Evolutionary conservation across 495 filamentous ascomycete genomes (phyloP).

Genomic region (Lepidopterella palustris): DNA sequence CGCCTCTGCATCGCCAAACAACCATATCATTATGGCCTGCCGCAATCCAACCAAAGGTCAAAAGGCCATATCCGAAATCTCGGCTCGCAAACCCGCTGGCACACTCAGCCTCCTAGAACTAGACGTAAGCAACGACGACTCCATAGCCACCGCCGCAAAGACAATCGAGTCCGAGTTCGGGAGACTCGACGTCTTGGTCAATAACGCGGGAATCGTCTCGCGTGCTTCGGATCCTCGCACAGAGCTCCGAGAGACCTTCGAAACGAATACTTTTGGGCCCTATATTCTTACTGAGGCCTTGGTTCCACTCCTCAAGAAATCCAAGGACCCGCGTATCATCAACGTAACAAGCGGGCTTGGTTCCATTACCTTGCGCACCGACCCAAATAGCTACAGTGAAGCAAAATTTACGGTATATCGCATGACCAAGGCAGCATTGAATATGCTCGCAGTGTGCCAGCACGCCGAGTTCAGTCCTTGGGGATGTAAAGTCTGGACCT

Average conservation of each 20-base stretch:
- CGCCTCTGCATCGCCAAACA: slow-evolving; percentile 25
- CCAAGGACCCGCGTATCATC: slow-evolving; percentile 28
- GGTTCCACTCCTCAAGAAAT: slow-evolving; percentile 30
- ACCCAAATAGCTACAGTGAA: background rate
- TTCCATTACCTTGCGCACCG: slow-evolving; percentile 11
- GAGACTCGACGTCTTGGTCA: slow-evolving; percentile 22
- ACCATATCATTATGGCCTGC: slow-evolving; percentile 37
- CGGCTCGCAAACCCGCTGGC: slow-evolving; percentile 24
- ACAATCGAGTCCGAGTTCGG: slow-evolving; percentile 20
- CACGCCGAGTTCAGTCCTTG: slow-evolving; percentile 2
- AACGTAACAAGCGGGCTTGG: slow-evolving; percentile 31
- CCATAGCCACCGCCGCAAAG: slow-evolving; percentile 22
- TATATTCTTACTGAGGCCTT: slow-evolving; percentile 30
- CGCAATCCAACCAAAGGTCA: slow-evolving; percentile 34
- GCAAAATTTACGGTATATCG: slow-evolving; percentile 17
- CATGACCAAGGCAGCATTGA: slow-evolving; percentile 33
- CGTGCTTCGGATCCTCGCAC: slow-evolving; percentile 5
- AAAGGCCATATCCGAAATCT: slow-evolving; percentile 30
- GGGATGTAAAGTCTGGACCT: slow-evolving; percentile 31
- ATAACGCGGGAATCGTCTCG: slow-evolving; percentile 23
- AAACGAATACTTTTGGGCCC: slow-evolving; percentile 37
- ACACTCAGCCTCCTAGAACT: slow-evolving; percentile 23
- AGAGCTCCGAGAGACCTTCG: slow-evolving; percentile 17
- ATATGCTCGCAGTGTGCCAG: slow-evolving; percentile 29
- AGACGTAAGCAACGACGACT: slow-evolving; percentile 27